These are phyloP conservation scores for Acephala macrosclerotiorum DNA, from an alignment of 2,329 filamentous ascomycete species.

Conservation along the genomic window DNA sequence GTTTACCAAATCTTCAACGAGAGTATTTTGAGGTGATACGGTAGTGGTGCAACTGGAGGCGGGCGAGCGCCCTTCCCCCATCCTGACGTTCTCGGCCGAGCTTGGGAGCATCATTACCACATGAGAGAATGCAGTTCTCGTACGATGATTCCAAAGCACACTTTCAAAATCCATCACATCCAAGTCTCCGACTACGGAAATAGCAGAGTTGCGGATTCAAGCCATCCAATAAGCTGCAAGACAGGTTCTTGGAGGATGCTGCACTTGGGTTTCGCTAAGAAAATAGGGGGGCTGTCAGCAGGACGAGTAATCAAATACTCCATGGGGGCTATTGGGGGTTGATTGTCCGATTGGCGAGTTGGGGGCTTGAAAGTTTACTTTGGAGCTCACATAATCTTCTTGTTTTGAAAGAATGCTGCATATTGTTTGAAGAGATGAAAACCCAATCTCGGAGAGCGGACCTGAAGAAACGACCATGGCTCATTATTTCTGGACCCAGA, in stretches of 20 bases:
- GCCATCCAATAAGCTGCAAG: background rate
- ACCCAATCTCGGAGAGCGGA: too few relatives aligned
- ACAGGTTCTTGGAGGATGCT: background rate
- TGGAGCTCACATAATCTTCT: background rate
- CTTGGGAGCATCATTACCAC: too few relatives aligned
- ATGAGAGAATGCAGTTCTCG: too few relatives aligned
- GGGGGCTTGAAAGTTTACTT: background rate
- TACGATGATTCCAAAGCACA: too few relatives aligned
- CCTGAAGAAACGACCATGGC: background rate
- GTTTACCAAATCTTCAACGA: background rate
- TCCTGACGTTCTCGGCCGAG: too few relatives aligned
- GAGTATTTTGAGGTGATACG: too few relatives aligned
- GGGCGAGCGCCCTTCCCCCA: too few relatives aligned
- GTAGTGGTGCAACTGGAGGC: background rate
- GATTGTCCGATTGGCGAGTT: background rate
- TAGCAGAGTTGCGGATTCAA: background rate
- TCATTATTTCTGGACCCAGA: background rate
- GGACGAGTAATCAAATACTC: background rate
- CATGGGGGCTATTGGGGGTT: background rate
- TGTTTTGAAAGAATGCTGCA: background rate
- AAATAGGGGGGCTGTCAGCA: background rate
- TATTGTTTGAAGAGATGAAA: background rate
- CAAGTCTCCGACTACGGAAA: background rate
- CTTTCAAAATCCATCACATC: too few relatives aligned
- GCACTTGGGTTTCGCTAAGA: background rate